Percentiles rank a stretch among this genome's conserved stretches.
phyloP scores from a whole-genome alignment of 257 asterid genomes.

The Ilex asprella region DNA sequence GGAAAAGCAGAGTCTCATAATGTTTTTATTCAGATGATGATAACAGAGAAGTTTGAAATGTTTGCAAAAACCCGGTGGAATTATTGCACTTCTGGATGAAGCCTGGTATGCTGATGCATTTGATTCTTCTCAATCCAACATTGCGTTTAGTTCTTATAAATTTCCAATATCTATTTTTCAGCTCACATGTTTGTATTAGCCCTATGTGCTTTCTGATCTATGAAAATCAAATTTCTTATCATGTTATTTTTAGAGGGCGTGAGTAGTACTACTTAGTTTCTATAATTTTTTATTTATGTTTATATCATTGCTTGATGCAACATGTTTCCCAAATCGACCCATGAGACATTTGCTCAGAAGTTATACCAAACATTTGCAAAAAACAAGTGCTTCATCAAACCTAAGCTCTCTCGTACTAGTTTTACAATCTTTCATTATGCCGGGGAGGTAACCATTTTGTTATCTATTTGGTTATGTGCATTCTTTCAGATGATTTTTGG shows the following conservation, averaged over 20 bases:
- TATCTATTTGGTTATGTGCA: constrained; percentile 2
- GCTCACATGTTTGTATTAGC: not conserved
- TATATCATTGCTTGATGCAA: constrained; percentile 41
- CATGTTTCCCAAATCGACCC: constrained; percentile 99
- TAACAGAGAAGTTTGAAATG: constrained; percentile 1
- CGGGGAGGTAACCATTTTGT: constrained; percentile 70
- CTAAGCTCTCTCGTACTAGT: constrained; percentile 96
- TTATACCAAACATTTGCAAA: constrained; percentile 87
- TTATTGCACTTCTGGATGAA: constrained; percentile 95
- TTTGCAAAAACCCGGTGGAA: constrained; percentile 99
- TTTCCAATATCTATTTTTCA: not conserved
- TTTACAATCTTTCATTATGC: constrained; percentile 97
- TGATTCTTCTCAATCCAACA: constrained; percentile 9
- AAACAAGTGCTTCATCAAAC: constrained; percentile 94
- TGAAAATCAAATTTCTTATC: not conserved
- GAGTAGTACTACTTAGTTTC: not conserved
- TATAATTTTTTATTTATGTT: not conserved
- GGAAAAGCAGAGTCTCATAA: not conserved
- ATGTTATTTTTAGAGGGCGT: not conserved
- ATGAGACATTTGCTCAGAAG: constrained; percentile 99
- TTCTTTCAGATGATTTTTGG: not conserved
- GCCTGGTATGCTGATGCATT: constrained; percentile 62
- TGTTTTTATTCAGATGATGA: not conserved
- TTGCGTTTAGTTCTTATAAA: constrained; percentile 7
- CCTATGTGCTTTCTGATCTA: not conserved